These are phyloP conservation scores for Podaxis pistillaris DNA, from an alignment of 768 basidiomycete species.

Conservation along the genomic window DNA sequence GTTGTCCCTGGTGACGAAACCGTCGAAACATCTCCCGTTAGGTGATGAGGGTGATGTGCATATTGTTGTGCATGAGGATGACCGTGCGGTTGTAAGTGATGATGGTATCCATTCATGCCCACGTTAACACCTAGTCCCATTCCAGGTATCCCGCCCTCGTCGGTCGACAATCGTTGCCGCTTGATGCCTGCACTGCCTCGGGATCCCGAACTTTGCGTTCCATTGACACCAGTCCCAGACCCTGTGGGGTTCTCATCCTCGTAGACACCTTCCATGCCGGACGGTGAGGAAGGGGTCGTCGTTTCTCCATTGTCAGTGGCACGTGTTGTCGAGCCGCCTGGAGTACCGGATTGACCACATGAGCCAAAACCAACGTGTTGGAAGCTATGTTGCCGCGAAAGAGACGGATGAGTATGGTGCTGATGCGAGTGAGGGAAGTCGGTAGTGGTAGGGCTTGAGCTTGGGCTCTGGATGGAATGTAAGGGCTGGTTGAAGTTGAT, in stretches of 20 bases:
- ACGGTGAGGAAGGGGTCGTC: conserved; percentile 18
- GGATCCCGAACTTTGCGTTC: not conserved
- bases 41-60: conserved; percentile 8
- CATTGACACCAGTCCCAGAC: not conserved
- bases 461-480: conserved; percentile 47
- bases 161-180: conserved; percentile 46
- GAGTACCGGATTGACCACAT: not conserved
- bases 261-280: conserved; percentile 11
- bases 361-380: conserved; percentile 39
- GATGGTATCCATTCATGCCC: conserved; percentile 16
- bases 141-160: conserved; percentile 29
- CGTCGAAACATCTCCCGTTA: conserved; percentile 8
- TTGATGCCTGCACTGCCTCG: conserved; percentile 38
- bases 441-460: conserved; percentile 50
- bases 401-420: conserved; percentile 28
- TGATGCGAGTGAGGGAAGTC: conserved; percentile 37
- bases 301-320: conserved; percentile 18
- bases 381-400: conserved; percentile 62
- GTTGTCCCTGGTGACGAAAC: conserved; percentile 13
- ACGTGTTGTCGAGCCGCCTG: conserved; percentile 19
- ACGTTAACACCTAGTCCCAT: conserved; percentile 23
- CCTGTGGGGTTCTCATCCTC: conserved; percentile 8
- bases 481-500: conserved; percentile 38
- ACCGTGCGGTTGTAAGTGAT: conserved; percentile 8
- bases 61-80: conserved; percentile 8